Base-by-base conservation (phyloP, 345 rosid species). In the Bruguiera gymnorhiza region DNA sequence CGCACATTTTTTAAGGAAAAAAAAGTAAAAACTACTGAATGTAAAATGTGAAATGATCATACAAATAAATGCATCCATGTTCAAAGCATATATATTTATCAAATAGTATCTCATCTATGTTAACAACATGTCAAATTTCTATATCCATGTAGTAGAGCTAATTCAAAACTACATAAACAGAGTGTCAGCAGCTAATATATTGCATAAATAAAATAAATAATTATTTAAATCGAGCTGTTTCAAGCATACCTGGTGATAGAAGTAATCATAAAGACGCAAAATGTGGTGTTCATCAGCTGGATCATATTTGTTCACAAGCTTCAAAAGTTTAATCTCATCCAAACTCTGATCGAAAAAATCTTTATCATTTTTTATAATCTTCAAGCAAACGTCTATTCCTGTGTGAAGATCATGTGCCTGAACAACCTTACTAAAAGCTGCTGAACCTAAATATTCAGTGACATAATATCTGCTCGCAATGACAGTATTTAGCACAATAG, bases 271-370 rank as follows among this genome's bases (percentile, higher is more conserved):
- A 48, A 95, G 90, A 52, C 99, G 97, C 80, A 95, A 20, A 73
- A 95, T 83, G 65, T 95, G 98, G 70, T 66, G 84, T 71, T 90
- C 84, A 72, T 95, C 98, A 15, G 83, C 86, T 18, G 98, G 97
- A 76, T 95, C 99, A 63, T 86, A 84, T 82, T 84, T 90, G 79
- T 92, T 95, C 18, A 89, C 97, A 68, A 83, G 83, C 87, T 95
- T 92, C 60, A 92, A 76, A 71, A 95, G 98, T 64, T 95, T 95
- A 20, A 95, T 95, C 81, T 95, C 99, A 53, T 95, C 99, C 68
- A 95, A 81, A 81, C 99, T 95, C 79, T 95, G 99, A 66, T 95
- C 99, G 0, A 95, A 95, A 77, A 90, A 95, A 75, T 95, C 99
- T 77, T 95, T 95, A 65, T 95, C 91, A n/a, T 95, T 95, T 81